Conservation (phyloP, 2,329 filamentous ascomycete species). For the Epichloe hybrida region DNA sequence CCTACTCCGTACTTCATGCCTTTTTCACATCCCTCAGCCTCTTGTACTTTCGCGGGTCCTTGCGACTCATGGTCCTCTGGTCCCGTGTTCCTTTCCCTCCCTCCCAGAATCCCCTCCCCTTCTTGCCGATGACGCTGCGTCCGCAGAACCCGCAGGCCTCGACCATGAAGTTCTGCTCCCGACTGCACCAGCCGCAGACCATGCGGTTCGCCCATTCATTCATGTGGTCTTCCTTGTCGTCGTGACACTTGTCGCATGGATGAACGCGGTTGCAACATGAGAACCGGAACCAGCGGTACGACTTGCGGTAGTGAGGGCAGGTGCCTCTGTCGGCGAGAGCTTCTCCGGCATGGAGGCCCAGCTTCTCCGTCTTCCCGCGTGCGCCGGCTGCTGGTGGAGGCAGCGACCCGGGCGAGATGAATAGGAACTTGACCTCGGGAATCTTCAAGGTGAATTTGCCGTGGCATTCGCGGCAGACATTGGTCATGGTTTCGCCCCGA, state of each 20-base stretch:
- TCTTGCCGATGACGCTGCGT: slow-evolving; percentile 51
- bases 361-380: slow-evolving; percentile 35
- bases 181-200: slow-evolving; percentile 68
- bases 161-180: slow-evolving; percentile 67
- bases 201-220: slow-evolving; percentile 76
- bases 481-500: slow-evolving; percentile 57
- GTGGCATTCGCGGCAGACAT: slow-evolving; percentile 70
- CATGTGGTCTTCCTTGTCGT: slow-evolving; percentile 53
- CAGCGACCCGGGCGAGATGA: slow-evolving; percentile 45
- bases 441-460: slow-evolving; percentile 67
- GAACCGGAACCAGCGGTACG: slow-evolving; percentile 52
- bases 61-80: slow-evolving; percentile 55
- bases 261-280: slow-evolving; percentile 46
- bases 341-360: slow-evolving; percentile 44
- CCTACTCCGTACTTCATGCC: too few relatives aligned
- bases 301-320: slow-evolving; percentile 44
- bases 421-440: slow-evolving; percentile 64
- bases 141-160: slow-evolving; percentile 67
- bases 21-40: slow-evolving; percentile 28
- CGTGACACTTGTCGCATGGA: slow-evolving; percentile 62
- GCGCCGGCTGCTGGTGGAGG: slow-evolving; percentile 26
- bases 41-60: slow-evolving; percentile 63
- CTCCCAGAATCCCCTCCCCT: slow-evolving; percentile 68
- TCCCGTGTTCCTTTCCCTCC: slow-evolving; percentile 74
- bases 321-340: slow-evolving; percentile 38